Percentiles rank a stretch among this genome's conserved stretches.
phyloP scores from a whole-genome alignment of 73 alveolate species.

The Paraurostyla sp. region DNA sequence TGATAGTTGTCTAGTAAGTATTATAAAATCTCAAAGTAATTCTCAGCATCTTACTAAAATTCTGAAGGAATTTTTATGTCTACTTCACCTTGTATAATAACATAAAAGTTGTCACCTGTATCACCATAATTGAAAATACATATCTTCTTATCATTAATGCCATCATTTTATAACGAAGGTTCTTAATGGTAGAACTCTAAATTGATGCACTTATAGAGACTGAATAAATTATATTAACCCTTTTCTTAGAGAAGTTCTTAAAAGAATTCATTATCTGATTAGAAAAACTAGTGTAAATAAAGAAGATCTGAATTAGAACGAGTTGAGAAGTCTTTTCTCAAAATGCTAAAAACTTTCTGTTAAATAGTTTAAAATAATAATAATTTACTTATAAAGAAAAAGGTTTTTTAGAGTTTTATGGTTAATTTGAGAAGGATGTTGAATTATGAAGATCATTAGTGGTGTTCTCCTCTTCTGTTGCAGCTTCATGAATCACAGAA shows the following conservation, averaged over 20 bases:
- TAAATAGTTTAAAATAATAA: neutral
- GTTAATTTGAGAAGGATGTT: neutral
- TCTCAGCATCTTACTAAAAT: neutral
- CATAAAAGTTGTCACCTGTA: slow-evolving; percentile 25
- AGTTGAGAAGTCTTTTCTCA: neutral
- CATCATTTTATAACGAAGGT: too few species aligned
- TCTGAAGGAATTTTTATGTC: slow-evolving; percentile 48
- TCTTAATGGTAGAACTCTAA: neutral
- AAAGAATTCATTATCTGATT: neutral
- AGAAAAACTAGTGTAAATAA: neutral
- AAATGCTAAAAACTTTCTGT: slow-evolving; percentile 22
- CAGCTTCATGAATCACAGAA: slow-evolving; percentile 7
- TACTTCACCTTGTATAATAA: slow-evolving; percentile 12
- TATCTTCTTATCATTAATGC: too few species aligned
- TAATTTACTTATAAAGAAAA: neutral
- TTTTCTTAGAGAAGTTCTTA: neutral
- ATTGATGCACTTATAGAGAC: neutral
- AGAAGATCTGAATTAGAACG: neutral
- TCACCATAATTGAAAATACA: slow-evolving; percentile 46
- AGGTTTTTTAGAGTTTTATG: neutral
- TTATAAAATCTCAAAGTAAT: neutral
- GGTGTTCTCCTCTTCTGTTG: slow-evolving; percentile 24
- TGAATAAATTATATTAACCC: neutral
- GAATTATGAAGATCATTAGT: neutral
- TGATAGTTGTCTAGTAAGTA: neutral